Base-by-base conservation (phyloP, 108 stramenopile species). In the Hondaea fermentalgiana region DNA sequence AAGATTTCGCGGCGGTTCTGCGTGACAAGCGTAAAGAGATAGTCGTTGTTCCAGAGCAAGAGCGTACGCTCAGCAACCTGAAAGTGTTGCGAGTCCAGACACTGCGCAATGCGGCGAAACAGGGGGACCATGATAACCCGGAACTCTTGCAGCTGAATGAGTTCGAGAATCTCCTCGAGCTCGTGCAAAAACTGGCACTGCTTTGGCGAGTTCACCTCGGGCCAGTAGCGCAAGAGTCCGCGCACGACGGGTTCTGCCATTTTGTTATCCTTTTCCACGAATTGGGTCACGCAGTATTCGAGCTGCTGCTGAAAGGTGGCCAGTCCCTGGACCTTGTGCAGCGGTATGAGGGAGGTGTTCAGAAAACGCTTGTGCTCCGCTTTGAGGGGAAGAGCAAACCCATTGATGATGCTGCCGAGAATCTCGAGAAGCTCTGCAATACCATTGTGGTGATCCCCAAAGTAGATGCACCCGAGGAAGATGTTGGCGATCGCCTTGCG, bases 161-260 rank as follows among this genome's bases (percentile, higher is more conserved):
- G 89, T 76, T 92, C 91, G 28, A 92, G 60, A 16, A 92, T 57
- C 17, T 92, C 91, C 55, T 92, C 91, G 87, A 92, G 91, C 88
- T 92, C 91, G 57, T 90, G 88, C 58, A 92, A 58, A 35, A 90
- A 76, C 71, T 83, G 55, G 44, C 72, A 28, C 59, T 92, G 91
- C 90, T 92, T 92, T 19, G 71, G 64, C 23, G 60, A 57, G 88
- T 72, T 89, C 45, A 29, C 58, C 5, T 55, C 51, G 23, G 91
- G 91, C 91, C 91, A 92, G 60, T 45, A 92, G 8, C 72, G 44
- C 25, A 72, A 35, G 44, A 92, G 72, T 5, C 92, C 87, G 28
- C 45, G 58, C 42, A 92, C 58, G 43, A 92, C 72, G 16, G 51
- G 44, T 29, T 28, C 57, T 10, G 89, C 87, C 14, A 60, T 35